phyloP scores from a whole-genome alignment of 2,329 filamentous ascomycete species.

The Phyllosticta citriasiana region DNA sequence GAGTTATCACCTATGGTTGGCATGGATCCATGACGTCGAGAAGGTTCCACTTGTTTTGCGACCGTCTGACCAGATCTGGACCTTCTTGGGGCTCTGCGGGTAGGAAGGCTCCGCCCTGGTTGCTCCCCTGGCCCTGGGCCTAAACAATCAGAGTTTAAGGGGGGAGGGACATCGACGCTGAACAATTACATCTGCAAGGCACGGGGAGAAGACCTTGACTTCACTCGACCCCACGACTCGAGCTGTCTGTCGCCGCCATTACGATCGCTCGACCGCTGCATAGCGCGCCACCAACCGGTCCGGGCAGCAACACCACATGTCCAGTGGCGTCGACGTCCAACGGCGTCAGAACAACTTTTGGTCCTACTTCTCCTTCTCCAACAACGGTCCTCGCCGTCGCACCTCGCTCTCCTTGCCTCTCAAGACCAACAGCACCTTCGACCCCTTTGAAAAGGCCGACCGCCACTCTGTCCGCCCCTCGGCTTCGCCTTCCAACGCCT shows the following conservation, averaged over 20 bases:
- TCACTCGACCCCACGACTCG: neutral
- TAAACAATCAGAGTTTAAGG: neutral
- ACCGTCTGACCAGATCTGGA: neutral
- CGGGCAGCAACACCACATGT: slow-evolving; percentile 34
- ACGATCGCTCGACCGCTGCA: slow-evolving; percentile 9
- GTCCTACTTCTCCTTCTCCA: slow-evolving; percentile 42
- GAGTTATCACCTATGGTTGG: neutral
- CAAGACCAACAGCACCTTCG: slow-evolving; percentile 24
- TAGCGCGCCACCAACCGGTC: slow-evolving; percentile 9
- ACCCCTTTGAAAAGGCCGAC: slow-evolving; percentile 39
- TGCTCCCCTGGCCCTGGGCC: neutral
- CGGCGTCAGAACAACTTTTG: slow-evolving; percentile 38
- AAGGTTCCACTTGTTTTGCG: neutral
- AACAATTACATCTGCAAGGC: neutral
- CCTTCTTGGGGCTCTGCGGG: neutral
- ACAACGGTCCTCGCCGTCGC: slow-evolving; percentile 37
- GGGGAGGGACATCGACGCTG: neutral
- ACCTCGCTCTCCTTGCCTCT: slow-evolving; percentile 42
- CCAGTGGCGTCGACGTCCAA: slow-evolving; percentile 43
- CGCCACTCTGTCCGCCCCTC: slow-evolving; percentile 25
- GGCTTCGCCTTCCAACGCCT: slow-evolving; percentile 21
- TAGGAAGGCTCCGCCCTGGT: neutral
- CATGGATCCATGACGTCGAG: neutral
- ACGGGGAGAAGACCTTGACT: neutral
- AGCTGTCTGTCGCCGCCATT: neutral